Evolutionary conservation across 495 filamentous ascomycete genomes (phyloP), one percentile per base, ranked within the genome.

Genomic region (Neurospora sp.): DNA sequence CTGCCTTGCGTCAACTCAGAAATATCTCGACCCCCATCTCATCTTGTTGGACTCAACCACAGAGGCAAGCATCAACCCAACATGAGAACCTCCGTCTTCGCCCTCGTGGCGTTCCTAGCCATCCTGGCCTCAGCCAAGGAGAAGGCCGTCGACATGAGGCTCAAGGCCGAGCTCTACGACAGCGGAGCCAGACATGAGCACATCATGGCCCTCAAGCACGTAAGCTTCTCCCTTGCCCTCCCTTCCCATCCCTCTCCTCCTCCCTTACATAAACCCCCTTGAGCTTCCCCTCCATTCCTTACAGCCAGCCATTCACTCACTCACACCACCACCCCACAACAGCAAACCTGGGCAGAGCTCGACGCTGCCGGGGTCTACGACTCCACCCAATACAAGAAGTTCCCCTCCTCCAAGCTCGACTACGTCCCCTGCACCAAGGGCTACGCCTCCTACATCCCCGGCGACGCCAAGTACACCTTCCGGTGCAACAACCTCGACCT

Each of bases 401-500:
- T 82, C 16, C 53, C 53, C 10, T 72, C 71, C 31, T 59, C 39
- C 22, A 71, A 73, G 20, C 74, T 70, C 39, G 75, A 79, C 72
- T 75, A 42, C 7, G 75, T 82, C n/a, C 72, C 80, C 38, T 89
- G 87, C 77, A 76, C 72, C 9, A 79, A 89, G 73, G 87, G 87
- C 4, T 71, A 83, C 16, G 86, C 85, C 0, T 77, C 74, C 12
- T 81, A 83, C 61, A 75, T 81, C 35, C 73, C 76, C n/a, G 81
- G 82, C 40, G 80, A 87, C 79, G 75, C 82, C 37, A 79, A 79
- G 65, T 81, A 85, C 76, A 82, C 80, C 7, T 89, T 87, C 81
- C 78, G 80, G 59, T 89, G 87, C 79, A 84, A 78, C 68, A 85
- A 86, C 75, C 77, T 89, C 31, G 86, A 89, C 74, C 77, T 88